Evolutionary conservation across 2,329 filamentous ascomycete genomes (phyloP), one percentile per base, ranked within the genome.

Genomic region (Cordyceps cicadae): DNA sequence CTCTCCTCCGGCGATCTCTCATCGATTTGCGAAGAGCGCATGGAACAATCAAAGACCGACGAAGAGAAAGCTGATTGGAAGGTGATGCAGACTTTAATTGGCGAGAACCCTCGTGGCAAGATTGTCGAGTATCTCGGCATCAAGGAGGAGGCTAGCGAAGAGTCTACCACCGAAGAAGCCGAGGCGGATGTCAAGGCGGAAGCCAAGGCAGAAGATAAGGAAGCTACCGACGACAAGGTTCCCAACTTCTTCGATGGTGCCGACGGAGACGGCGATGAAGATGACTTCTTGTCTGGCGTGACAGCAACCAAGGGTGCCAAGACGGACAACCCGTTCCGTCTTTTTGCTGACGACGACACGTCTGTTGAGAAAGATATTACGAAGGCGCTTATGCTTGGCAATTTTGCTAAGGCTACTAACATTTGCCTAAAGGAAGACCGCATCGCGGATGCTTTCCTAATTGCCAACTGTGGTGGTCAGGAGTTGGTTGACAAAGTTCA

Each of bases 61-160:
- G 91, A 96, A 66, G 94, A 97, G 72, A 97, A 92, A 78, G 89
- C 90, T 4, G 93, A 97, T 73, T 99, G 94, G 94, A 88, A 89
- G 65, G 91, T 97, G 43, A 90, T 99, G 72, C 87, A 94, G 73
- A 94, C 92, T 2, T 76, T 99, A 63, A 88, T 93, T 54, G 87
- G 90, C 3, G 86, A 89, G 34, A 92, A 93, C 69, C 89, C 92
- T n/a, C 86, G 92, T 48, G 88, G 88, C 71, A 87, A 90, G 71
- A 87, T 99, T 61, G 83, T 94, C 24, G 88, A 95, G 66, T 92
- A 95, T 71, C 83, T 99, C 19, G 94, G 93, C n/a, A 93, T 97
- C 74, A 79, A 84, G 34, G 85, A 88, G 62, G 77, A 79, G n/a
- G 78, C 82, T 26, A 70, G 73, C 8, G 81, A 84, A 60, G 84